Evolutionary conservation across 2,329 filamentous ascomycete genomes (phyloP).

Genomic region (Epichloe gansuensis): DNA sequence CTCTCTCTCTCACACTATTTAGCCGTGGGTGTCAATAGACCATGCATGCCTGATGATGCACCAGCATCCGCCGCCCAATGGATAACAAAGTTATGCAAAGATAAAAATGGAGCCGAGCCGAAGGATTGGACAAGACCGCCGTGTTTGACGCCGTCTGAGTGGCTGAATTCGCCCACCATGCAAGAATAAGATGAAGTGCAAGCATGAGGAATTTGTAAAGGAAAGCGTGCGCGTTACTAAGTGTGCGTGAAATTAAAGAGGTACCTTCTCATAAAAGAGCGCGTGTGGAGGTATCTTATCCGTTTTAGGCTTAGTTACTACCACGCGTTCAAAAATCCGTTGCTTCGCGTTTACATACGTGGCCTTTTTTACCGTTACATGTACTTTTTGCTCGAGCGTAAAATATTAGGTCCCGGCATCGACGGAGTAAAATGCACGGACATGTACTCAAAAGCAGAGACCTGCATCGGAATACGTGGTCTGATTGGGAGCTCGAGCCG

Average conservation of each 20-base stretch:
- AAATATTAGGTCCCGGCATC: neutral
- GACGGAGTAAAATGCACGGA: neutral
- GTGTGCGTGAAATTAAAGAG: too few relatives aligned
- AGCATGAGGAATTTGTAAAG: too few relatives aligned
- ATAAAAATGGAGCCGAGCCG: neutral
- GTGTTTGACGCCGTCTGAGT: slow-evolving; percentile 9
- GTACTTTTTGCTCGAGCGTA: too few relatives aligned
- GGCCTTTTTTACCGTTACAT: too few relatives aligned
- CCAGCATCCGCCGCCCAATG: slow-evolving; percentile 10
- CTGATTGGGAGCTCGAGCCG: slow-evolving; percentile 10
- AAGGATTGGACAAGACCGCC: slow-evolving; percentile 13
- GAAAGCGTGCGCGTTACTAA: too few relatives aligned
- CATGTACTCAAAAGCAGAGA: slow-evolving; percentile 7
- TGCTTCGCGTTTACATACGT: too few relatives aligned
- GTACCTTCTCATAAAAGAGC: too few relatives aligned
- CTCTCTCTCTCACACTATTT: neutral
- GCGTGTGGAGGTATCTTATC: too few relatives aligned
- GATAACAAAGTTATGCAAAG: slow-evolving; percentile 11
- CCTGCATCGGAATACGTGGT: slow-evolving; percentile 10
- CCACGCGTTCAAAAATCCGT: too few relatives aligned
- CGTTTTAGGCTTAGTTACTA: too few relatives aligned
- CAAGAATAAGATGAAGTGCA: neutral
- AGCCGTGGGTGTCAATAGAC: neutral
- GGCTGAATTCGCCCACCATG: slow-evolving; percentile 8
- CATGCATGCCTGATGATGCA: slow-evolving; percentile 2